Evolutionary conservation across 1,139 yeast genomes (phyloP).

Genomic region (Sugiyamaella japonica): DNA sequence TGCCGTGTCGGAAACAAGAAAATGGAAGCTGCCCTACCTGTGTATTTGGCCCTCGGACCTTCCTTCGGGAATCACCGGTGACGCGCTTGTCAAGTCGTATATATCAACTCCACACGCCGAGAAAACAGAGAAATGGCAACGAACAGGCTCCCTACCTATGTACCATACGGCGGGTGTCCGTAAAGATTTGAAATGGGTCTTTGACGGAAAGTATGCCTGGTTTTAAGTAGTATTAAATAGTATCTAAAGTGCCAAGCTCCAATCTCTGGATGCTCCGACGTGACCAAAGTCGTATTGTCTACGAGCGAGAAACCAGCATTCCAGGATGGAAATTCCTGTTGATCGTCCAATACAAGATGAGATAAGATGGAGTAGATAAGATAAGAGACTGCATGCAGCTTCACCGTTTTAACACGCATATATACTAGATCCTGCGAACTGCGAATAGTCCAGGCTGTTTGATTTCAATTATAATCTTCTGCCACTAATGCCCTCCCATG

Average conservation of each 20-base stretch:
- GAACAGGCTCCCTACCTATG: conserved; percentile 36
- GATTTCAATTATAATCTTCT: no score
- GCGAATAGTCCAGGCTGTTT: no score
- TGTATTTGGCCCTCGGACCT: conserved; percentile 35
- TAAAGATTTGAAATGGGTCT: conserved; percentile 29
- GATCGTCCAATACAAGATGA: not conserved
- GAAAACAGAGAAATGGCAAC: conserved; percentile 13
- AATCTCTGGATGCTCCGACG: no score
- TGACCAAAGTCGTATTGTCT: no score
- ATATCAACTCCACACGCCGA: conserved; percentile 12
- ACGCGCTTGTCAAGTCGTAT: conserved; percentile 18
- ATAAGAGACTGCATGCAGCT: no score
- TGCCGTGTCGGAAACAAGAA: conserved; percentile 32
- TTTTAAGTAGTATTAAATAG: conserved; percentile 23
- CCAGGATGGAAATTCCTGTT: not conserved
- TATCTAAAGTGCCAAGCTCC: no score
- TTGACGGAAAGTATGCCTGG: conserved; percentile 39
- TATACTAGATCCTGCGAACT: no score
- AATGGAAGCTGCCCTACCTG: conserved; percentile 29
- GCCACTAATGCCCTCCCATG: not conserved
- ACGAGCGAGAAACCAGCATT: not conserved
- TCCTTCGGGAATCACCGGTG: conserved; percentile 27
- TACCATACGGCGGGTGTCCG: conserved; percentile 20
- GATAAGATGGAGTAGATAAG: not conserved
- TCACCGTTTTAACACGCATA: no score